phyloP scores from a whole-genome alignment of 2,329 filamentous ascomycete species.

The Tolypocladium pustulatum region DNA sequence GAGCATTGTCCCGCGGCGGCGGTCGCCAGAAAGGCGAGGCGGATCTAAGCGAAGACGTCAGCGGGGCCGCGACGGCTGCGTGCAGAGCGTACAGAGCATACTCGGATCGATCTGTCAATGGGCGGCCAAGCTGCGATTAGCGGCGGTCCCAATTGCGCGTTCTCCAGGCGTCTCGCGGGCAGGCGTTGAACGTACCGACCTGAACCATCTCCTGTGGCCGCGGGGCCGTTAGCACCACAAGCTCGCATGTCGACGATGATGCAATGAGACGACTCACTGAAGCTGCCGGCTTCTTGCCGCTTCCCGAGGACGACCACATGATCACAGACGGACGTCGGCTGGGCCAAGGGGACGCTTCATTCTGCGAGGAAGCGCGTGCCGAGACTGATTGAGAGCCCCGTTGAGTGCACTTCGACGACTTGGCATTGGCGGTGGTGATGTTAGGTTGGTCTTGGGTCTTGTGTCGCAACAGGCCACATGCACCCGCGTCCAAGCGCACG shows the following conservation, averaged over 20 bases:
- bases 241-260: constrained; percentile 9
- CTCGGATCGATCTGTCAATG: constrained; percentile 48
- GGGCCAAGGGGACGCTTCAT: constrained; percentile 16
- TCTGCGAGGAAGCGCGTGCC: constrained; percentile 15
- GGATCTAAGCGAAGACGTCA: constrained; percentile 44
- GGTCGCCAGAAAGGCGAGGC: constrained; percentile 81
- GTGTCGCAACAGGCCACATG: background rate
- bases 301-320: constrained; percentile 57
- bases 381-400: constrained; percentile 13
- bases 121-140: constrained; percentile 16
- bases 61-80: constrained; percentile 6
- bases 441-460: background rate
- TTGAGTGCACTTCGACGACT: constrained; percentile 1
- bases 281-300: constrained; percentile 59
- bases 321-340: constrained; percentile 19
- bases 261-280: constrained; percentile 45
- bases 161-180: background rate
- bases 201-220: constrained; percentile 90
- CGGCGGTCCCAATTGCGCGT: constrained; percentile 7
- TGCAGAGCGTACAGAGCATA: constrained; percentile 28
- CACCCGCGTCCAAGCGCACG: background rate
- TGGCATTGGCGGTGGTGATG: background rate
- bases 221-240: constrained; percentile 24
- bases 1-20: constrained; percentile 40
- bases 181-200: constrained; percentile 61